Evolutionary conservation across 345 rosid genomes (phyloP).

Genomic region (Citrus inodora): DNA sequence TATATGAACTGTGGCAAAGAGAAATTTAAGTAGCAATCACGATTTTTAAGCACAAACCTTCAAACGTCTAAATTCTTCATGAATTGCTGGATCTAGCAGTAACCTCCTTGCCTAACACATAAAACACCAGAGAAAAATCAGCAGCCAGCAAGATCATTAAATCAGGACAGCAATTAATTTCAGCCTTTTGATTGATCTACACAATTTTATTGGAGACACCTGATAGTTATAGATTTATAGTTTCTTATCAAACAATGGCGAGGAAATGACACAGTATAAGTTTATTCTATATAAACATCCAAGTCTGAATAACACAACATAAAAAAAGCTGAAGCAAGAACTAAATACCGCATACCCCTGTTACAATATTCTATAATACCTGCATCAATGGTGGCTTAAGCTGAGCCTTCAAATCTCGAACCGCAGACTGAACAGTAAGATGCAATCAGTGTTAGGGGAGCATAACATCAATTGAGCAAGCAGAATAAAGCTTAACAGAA

Average conservation of each 20-base stretch:
- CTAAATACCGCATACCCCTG: not conserved
- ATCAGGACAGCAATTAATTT: not conserved
- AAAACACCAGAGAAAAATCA: slow-evolving; percentile 1
- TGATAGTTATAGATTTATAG: not conserved
- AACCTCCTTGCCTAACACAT: slow-evolving; percentile 81
- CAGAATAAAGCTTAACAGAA: not conserved
- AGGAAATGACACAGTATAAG: not conserved
- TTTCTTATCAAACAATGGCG: not conserved
- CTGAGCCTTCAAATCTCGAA: slow-evolving; percentile 86
- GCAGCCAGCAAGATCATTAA: not conserved
- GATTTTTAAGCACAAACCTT: slow-evolving; percentile 53
- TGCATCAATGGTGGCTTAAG: slow-evolving; percentile 98
- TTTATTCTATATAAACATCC: not conserved
- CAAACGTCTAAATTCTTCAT: slow-evolving; percentile 87
- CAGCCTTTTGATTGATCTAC: not conserved
- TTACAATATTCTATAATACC: slow-evolving; percentile 38
- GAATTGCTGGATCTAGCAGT: slow-evolving; percentile 93
- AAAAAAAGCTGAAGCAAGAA: not conserved
- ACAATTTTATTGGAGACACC: not conserved
- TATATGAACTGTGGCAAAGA: not conserved
- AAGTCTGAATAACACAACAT: not conserved
- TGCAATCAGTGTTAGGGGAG: not conserved
- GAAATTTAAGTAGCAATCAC: not conserved
- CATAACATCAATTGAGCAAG: not conserved
- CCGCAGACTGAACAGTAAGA: slow-evolving; percentile 66